Evolutionary conservation across 2,329 filamentous ascomycete species (phyloP), one percentile per base, ranked within the genome.

Genomic region (Ampelomyces quisqualis): DNA sequence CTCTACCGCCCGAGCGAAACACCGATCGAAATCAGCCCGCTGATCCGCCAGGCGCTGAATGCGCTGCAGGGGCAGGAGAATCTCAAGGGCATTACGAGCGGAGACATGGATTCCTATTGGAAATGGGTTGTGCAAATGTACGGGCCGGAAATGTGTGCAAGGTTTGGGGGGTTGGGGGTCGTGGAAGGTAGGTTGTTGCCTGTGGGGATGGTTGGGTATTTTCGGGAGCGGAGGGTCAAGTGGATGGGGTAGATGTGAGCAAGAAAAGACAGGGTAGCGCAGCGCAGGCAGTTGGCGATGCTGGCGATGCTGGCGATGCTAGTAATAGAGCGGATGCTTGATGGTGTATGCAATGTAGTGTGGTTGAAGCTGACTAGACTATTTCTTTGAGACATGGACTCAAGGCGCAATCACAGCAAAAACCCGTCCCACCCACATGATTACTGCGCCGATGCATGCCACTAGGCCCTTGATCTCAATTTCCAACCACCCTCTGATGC

Each of bases 71-170:
- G 42, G 3, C 58, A 54, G 36, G 46, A 19, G 17, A 60, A 58
- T 14, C 28, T 62, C 21, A 48, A 47, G 7, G 58, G 61, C 10
- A 64, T 65, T 18, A 47, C 40, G 1, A 11, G 38, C 62, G 4
- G 33, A 10, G 14, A 5, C 3, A 68, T 68, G 64, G 50, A 63
- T 17, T 49, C 58, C 5, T 68, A 68, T 34, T 67, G 62, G 62
- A 67, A 61, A 37, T 68, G 64, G 60, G 49, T 66, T 30, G 51
- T 59, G n/a, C 56, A 66, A 42, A 58, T 67, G 57, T 67, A 69
- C 42, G 63, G 62, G 4, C 57, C 57, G 5, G 62, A 68, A 28
- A 67, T 68, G 53, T 50, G 60, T 19, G 49, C 53, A 6, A 50
- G 38, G 38, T 68, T 69, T 49, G 65, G 64, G 0, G 58, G 64